Base-by-base conservation (phyloP, 805 yeast species). In the Metschnikowia reukaufii region DNA sequence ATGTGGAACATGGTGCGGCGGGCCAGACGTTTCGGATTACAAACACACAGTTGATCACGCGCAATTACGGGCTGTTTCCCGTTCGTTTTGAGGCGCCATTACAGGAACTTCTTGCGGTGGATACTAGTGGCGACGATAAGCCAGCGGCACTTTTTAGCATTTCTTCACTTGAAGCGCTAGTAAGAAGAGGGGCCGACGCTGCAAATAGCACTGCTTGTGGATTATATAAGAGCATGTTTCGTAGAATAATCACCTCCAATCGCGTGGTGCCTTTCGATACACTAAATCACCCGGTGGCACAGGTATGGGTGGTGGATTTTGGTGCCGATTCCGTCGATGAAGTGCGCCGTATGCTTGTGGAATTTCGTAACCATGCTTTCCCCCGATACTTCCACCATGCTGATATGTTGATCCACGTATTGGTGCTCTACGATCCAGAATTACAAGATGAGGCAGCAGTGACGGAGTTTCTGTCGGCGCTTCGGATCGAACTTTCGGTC, bases 211-310 rank as follows among this genome's bases (percentile, higher is more conserved):
- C n/a, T n/a, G n/a, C n/a, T n/a, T n/a, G n/a, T n/a, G 67, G 70
- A 42, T 56, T 83, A 8, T 88, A 84, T 60, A 67, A 79, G 50
- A 78, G 76, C 42, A 74, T 82, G 52, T 74, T 86, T 54, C 74
- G 82, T 25, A 77, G 81, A 52, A 59, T 86, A 35, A 68, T 86
- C 6, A 75, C 88, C 3, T 73, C 85, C 10, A 75, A 79, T 12
- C 74, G 76, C 6, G 66, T 87, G 7, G 81, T 88, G 2, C 83
- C 92, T 1, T 88, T 87, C 61, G 97, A 92, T 63, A 83, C 89
- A 4, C 83, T 90, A 63, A 83, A 86, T 54, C 97, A 91, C 61
- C 97, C 97, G 0, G 78, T 89, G 1, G 77, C 88, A 2, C 86
- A 90, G 35, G 61, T 92, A 12, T 74, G 89, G 42, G 83, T 84